These are phyloP conservation scores for Trichoderma sp. DNA, from an alignment of 2,329 filamentous ascomycete genomes.

Conservation along the genomic window DNA sequence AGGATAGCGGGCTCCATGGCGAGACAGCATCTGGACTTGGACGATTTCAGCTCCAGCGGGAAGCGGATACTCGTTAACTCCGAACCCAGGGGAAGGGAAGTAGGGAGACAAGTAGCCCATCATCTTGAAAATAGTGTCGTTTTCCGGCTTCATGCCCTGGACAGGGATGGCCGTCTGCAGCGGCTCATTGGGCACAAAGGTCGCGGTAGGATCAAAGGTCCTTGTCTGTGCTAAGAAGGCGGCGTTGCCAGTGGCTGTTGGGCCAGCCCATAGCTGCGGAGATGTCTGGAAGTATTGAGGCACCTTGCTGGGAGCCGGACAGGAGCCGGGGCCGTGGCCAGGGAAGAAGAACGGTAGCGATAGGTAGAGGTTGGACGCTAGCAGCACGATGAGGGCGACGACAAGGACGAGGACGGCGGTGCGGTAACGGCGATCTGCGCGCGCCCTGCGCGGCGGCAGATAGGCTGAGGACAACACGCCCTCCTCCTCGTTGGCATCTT, in stretches of 20 bases:
- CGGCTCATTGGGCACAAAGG: constrained; percentile 66
- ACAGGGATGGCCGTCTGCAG: constrained; percentile 70
- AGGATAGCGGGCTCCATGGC: constrained; percentile 72
- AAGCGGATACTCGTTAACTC: constrained; percentile 67
- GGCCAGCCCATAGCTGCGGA: constrained; percentile 59
- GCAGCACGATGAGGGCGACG: constrained; percentile 35
- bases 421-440: constrained; percentile 30
- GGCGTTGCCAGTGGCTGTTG: constrained; percentile 65
- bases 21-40: constrained; percentile 68
- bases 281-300: constrained; percentile 63
- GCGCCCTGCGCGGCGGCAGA: constrained; percentile 21
- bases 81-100: constrained; percentile 68
- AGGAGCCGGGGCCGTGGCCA: constrained; percentile 26
- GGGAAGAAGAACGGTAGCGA: constrained; percentile 34
- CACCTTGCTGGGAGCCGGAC: constrained; percentile 41
- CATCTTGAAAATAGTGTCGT: constrained; percentile 66
- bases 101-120: constrained; percentile 68
- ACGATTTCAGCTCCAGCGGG: constrained; percentile 65
- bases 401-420: constrained; percentile 33
- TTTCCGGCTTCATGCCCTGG: constrained; percentile 51
- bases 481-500: constrained; percentile 20
- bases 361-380: constrained; percentile 37
- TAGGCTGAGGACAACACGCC: neutral
- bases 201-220: constrained; percentile 60
- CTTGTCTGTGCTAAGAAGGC: constrained; percentile 71